phyloP scores from a whole-genome alignment of 176 grass and related monocot species.

The Thalia dealbata region DNA sequence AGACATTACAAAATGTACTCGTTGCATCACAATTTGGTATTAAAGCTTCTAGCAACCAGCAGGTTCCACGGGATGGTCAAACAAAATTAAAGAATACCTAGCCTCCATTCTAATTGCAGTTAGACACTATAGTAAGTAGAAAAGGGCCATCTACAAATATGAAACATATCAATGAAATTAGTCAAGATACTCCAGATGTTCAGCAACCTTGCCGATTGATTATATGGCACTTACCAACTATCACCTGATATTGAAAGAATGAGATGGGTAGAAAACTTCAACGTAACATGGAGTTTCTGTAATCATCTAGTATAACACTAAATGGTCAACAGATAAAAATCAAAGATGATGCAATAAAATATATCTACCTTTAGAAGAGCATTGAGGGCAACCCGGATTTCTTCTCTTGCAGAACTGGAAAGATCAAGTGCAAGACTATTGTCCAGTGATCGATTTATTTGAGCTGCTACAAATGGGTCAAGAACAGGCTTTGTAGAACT shows the following conservation, averaged over 20 bases:
- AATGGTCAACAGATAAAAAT: background rate
- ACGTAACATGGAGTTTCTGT: background rate
- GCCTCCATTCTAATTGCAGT: background rate
- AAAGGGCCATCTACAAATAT: too few species aligned
- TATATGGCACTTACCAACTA: too few species aligned
- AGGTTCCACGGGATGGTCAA: too few species aligned
- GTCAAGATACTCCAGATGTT: too few species aligned
- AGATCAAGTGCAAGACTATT: conserved; percentile 27
- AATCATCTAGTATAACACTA: background rate
- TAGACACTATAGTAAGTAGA: background rate
- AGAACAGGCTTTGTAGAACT: conserved; percentile 50
- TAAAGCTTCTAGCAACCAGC: background rate
- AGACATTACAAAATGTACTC: background rate
- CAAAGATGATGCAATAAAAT: background rate
- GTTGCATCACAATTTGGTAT: background rate
- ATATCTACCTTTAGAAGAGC: conserved; percentile 66
- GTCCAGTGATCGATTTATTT: conserved; percentile 37
- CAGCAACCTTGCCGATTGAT: too few species aligned
- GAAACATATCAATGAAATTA: too few species aligned
- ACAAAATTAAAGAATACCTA: background rate
- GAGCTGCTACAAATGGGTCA: conserved; percentile 44
- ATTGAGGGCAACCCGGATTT: conserved; percentile 49
- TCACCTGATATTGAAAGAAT: too few species aligned
- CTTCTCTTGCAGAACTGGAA: conserved; percentile 50
- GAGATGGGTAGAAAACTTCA: background rate